Conservation (phyloP, 2,329 filamentous ascomycete species). For the Xylaria sp. region DNA sequence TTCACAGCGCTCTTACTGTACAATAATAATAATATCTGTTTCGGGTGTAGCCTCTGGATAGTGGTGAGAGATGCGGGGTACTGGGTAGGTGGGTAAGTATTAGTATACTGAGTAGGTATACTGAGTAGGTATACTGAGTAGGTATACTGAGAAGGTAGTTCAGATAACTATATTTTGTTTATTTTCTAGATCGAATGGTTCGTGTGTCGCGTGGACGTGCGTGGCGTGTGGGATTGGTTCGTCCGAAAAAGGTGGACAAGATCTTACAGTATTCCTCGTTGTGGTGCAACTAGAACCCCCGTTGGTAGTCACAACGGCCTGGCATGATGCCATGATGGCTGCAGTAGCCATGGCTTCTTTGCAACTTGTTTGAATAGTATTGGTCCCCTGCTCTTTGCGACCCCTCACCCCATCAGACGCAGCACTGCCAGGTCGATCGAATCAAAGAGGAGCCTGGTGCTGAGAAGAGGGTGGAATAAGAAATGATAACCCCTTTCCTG, state of each 20-base stretch:
- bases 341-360: conserved; percentile 16
- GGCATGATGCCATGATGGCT: conserved; percentile 14
- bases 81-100: neutral
- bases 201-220: neutral
- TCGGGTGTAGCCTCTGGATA: neutral
- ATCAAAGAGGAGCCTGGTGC: neutral
- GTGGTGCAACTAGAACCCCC: conserved; percentile 22
- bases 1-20: neutral
- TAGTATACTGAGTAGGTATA: too few species aligned
- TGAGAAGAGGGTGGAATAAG: conserved; percentile 1
- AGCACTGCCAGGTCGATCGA: conserved; percentile 5
- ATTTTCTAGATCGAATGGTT: neutral
- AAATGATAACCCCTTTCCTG: neutral
- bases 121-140: too few species aligned
- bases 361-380: conserved; percentile 38
- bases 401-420: conserved; percentile 13
- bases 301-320: conserved; percentile 10
- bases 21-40: neutral
- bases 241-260: conserved; percentile 4
- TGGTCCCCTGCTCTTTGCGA: conserved; percentile 22
- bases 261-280: conserved; percentile 12
- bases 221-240: neutral
- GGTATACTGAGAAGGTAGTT: neutral
- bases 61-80: neutral
- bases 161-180: neutral